Evolutionary conservation across 2,329 filamentous ascomycete genomes (phyloP).

Genomic region (Arthrobotrys sinensis): DNA sequence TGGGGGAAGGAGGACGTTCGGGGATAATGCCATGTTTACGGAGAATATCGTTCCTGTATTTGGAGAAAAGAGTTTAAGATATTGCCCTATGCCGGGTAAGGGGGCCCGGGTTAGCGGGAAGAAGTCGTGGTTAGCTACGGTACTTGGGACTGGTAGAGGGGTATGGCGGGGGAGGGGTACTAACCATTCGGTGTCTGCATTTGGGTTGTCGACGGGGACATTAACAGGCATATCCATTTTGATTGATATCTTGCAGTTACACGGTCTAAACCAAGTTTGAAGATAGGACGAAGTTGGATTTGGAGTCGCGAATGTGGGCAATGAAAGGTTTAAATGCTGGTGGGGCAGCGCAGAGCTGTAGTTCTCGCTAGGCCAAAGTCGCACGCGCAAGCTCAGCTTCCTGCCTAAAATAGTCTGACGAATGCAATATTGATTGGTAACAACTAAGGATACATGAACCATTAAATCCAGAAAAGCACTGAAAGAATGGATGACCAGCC

Average conservation of each 20-base stretch:
- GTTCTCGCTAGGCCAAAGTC: constrained; percentile 28
- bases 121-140: constrained; percentile 38
- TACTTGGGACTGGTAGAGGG: constrained; percentile 40
- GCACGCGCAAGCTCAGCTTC: constrained; percentile 52
- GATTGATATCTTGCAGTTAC: constrained; percentile 2
- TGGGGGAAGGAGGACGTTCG: constrained; percentile 96
- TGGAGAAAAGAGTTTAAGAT: constrained; percentile 41
- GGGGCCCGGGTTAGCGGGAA: constrained; percentile 44
- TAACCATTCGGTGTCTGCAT: constrained; percentile 98
- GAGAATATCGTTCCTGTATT: constrained; percentile 94
- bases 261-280: background rate
- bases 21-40: constrained; percentile 96
- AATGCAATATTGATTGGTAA: constrained; percentile 14
- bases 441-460: background rate
- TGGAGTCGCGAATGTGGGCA: constrained; percentile 11
- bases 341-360: constrained; percentile 22
- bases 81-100: constrained; percentile 44
- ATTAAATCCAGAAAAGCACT: no score
- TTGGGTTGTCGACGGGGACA: constrained; percentile 93
- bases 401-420: constrained; percentile 49
- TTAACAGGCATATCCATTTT: constrained; percentile 64
- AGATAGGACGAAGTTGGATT: background rate
- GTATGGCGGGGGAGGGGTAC: constrained; percentile 33
- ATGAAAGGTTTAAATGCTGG: constrained; percentile 13
- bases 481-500: no score